phyloP scores from a whole-genome alignment of 345 rosid genomes.

The Hevea brasiliensis region DNA sequence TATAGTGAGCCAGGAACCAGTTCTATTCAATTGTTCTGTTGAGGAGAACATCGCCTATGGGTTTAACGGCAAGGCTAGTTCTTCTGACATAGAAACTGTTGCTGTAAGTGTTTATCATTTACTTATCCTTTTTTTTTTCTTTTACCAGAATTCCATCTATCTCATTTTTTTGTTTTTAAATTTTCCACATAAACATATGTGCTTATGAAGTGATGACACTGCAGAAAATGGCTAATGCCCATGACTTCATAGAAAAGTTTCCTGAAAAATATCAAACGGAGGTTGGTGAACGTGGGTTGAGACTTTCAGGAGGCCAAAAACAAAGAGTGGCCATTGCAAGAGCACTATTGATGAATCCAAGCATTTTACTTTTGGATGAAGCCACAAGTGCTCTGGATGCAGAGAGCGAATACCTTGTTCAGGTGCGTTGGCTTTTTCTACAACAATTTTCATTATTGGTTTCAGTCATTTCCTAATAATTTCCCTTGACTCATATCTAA shows the following conservation, averaged over 20 bases:
- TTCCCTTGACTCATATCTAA: background rate
- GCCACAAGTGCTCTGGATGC: slow-evolving; percentile 98
- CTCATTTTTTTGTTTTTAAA: background rate
- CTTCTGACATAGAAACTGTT: slow-evolving; percentile 57
- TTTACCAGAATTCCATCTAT: background rate
- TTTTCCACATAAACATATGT: background rate
- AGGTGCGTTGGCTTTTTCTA: slow-evolving; percentile 42
- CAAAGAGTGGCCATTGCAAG: slow-evolving; percentile 91
- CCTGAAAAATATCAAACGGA: slow-evolving; percentile 75
- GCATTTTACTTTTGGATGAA: slow-evolving; percentile 80
- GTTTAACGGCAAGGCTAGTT: slow-evolving; percentile 55
- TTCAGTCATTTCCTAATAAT: background rate
- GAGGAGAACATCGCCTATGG: slow-evolving; percentile 74
- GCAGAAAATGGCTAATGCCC: slow-evolving; percentile 98
- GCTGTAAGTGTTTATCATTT: slow-evolving; percentile 49
- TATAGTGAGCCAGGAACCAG: slow-evolving; percentile 97
- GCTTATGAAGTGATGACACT: slow-evolving; percentile 1
- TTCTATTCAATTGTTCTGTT: slow-evolving; percentile 62
- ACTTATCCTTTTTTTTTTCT: too few species aligned
- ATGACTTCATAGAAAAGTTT: slow-evolving; percentile 72
- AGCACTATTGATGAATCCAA: slow-evolving; percentile 88
- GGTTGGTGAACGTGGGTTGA: slow-evolving; percentile 89
- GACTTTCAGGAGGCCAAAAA: slow-evolving; percentile 96
- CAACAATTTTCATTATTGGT: background rate
- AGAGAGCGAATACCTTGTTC: slow-evolving; percentile 92